phyloP scores from a whole-genome alignment of 163 green algal species.

The Chloroidium sp. region DNA sequence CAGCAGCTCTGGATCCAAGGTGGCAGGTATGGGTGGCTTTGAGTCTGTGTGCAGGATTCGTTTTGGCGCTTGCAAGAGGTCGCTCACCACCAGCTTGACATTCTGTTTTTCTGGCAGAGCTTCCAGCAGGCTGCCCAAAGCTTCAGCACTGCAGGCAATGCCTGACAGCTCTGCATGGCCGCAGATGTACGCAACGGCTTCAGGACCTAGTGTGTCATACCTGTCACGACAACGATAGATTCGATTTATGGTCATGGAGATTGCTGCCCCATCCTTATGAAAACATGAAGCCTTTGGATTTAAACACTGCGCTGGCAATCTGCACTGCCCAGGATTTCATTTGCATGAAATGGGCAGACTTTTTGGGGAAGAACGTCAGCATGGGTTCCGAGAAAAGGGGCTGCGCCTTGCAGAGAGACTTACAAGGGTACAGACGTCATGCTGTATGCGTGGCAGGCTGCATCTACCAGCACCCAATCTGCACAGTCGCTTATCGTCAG shows the following conservation, averaged over 20 bases:
- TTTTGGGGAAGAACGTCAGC: no score
- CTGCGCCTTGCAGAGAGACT: neutral
- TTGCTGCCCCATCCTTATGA: no score
- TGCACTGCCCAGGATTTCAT: no score
- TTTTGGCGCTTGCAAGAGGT: neutral
- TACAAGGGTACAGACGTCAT: slow-evolving; percentile 72
- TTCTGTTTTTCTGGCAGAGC: slow-evolving; percentile 57
- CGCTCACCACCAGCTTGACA: slow-evolving; percentile 66
- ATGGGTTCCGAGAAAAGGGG: no score
- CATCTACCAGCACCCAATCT: slow-evolving; percentile 90
- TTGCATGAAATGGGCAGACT: no score
- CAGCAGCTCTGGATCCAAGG: no score
- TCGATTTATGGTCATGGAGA: no score
- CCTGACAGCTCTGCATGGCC: slow-evolving; percentile 78
- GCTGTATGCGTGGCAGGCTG: slow-evolving; percentile 65
- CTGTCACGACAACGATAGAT: neutral
- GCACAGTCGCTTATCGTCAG: slow-evolving; percentile 2
- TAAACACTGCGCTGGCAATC: no score
- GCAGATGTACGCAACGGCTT: slow-evolving; percentile 84
- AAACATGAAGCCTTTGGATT: no score
- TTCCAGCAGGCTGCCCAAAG: slow-evolving; percentile 67
- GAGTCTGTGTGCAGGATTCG: no score
- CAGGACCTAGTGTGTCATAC: slow-evolving; percentile 88
- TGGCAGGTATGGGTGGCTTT: no score
- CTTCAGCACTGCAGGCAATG: slow-evolving; percentile 55